Conservation (phyloP, 2,329 filamentous ascomycete genomes). For the Colletotrichum sublineola region DNA sequence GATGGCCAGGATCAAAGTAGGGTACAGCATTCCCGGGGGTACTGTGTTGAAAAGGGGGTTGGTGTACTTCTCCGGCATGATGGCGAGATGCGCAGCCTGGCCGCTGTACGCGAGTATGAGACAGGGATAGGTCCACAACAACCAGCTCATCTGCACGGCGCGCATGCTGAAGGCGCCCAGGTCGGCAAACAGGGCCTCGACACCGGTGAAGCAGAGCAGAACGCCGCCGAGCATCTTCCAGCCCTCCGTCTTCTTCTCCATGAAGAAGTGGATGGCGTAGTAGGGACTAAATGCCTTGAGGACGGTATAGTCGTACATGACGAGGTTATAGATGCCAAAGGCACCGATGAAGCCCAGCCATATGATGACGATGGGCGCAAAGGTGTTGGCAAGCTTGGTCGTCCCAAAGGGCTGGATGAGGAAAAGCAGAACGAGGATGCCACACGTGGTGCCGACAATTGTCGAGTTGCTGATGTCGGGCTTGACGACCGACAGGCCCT, state of each 20-base stretch:
- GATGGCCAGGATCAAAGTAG: slow-evolving; percentile 76
- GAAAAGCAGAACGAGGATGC: slow-evolving; percentile 74
- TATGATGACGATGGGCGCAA: slow-evolving; percentile 76
- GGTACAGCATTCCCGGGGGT: slow-evolving; percentile 76
- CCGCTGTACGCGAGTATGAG: slow-evolving; percentile 76
- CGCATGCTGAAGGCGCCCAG: slow-evolving; percentile 79
- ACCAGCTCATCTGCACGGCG: slow-evolving; percentile 81
- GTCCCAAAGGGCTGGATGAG: slow-evolving; percentile 75
- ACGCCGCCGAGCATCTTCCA: slow-evolving; percentile 79
- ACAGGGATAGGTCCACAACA: slow-evolving; percentile 77
- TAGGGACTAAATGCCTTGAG: slow-evolving; percentile 70
- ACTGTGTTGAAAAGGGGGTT: slow-evolving; percentile 83
- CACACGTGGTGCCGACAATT: slow-evolving; percentile 74
- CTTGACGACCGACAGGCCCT: slow-evolving; percentile 71
- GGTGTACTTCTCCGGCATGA: slow-evolving; percentile 66
- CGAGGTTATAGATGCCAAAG: slow-evolving; percentile 75
- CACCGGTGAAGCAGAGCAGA: slow-evolving; percentile 80
- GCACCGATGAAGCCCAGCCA: slow-evolving; percentile 75
- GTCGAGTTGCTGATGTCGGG: slow-evolving; percentile 67
- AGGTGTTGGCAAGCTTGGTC: slow-evolving; percentile 68
- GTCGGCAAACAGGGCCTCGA: slow-evolving; percentile 85
- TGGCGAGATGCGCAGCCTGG: slow-evolving; percentile 79
- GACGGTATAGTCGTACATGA: slow-evolving; percentile 64
- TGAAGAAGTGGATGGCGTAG: slow-evolving; percentile 72
- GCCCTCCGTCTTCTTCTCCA: slow-evolving; percentile 69